Evolutionary conservation across 192 early-diverging fungal species (phyloP), one percentile per base, ranked within the genome.

Genomic region (Chytriomyces sp.): DNA sequence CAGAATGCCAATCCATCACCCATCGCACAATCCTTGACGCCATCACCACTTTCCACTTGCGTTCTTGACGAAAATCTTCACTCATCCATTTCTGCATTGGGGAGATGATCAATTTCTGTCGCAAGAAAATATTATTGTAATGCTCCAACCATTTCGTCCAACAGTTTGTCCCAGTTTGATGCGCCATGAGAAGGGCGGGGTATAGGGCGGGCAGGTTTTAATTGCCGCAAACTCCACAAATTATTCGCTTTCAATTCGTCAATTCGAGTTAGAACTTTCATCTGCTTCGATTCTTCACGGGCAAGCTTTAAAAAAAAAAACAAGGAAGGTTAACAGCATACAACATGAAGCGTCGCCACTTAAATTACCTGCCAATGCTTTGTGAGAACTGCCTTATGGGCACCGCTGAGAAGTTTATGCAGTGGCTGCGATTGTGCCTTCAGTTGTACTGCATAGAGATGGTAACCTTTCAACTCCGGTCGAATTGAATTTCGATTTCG

Each of bases 51-150:
- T 96, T 96, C 93, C 93, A 94, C 50, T 86, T 88, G 50, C 90
- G 81, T 75, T 96, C 95, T 69, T 95, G 89, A 66, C 88, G 88
- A 81, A 93, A 95, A 72, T 96, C 95, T 35, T 87, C 90, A 26
- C 85, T 83, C 78, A 91, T 83, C 95, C 94, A 96, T 83, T 86
- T 86, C 91, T 93, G 28, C 45, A 61, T 7, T 53, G 35, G 35
- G 20, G 6, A 61, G 50, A 16, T 23, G 78, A 44, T 50, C 64
- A 69, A 13, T 16, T 45, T 65, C 49, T 35, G 35, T 35, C 35
- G 35, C 35, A 35, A 35, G 35, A 35, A 35, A 35, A 13, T 60
- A 24, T 44, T 11, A 64, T 4, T 35, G 35, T n/a, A 44, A 59
- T 48, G 5, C 82, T 92, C 35, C 35, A 35, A 35, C 90, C 92